These are phyloP conservation scores for Verticillium zaregamsianum DNA, from an alignment of 2,329 filamentous ascomycete species.

Conservation along the genomic window DNA sequence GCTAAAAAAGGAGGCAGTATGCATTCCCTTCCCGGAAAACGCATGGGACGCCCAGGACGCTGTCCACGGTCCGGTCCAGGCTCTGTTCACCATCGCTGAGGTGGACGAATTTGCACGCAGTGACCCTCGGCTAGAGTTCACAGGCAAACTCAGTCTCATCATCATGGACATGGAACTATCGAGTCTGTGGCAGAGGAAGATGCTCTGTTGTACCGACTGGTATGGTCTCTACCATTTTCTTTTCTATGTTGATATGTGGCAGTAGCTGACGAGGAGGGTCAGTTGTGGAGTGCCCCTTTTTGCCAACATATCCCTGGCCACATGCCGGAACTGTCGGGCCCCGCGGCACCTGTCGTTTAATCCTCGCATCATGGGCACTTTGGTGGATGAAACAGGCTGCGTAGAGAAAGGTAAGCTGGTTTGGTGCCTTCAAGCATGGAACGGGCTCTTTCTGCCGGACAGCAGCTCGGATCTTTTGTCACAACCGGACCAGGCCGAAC, in stretches of 20 bases:
- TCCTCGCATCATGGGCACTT: slow-evolving; percentile 32
- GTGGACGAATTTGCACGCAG: slow-evolving; percentile 35
- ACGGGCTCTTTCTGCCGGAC: slow-evolving; percentile 23
- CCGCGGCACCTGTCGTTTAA: slow-evolving; percentile 29
- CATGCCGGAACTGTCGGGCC: slow-evolving; percentile 33
- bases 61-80: slow-evolving; percentile 24
- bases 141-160: slow-evolving; percentile 33
- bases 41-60: slow-evolving; percentile 30
- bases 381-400: slow-evolving; percentile 52
- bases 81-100: slow-evolving; percentile 37
- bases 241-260: neutral
- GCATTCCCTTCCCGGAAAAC: slow-evolving; percentile 40
- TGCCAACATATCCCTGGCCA: slow-evolving; percentile 37
- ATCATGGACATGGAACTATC: slow-evolving; percentile 25
- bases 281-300: slow-evolving; percentile 52
- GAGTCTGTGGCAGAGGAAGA: slow-evolving; percentile 23
- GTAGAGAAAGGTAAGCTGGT: slow-evolving; percentile 47
- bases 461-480: neutral
- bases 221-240: slow-evolving; percentile 15
- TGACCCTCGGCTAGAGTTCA: slow-evolving; percentile 26
- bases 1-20: slow-evolving; percentile 44
- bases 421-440: slow-evolving; percentile 50
- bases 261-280: neutral
- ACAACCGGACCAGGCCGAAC: neutral
- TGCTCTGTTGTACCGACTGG: slow-evolving; percentile 37